A percentile compares a stretch with the other conserved stretches of the same genome.
Conservation (phyloP, 495 filamentous ascomycete species). For the Pyrenula massariospora region DNA sequence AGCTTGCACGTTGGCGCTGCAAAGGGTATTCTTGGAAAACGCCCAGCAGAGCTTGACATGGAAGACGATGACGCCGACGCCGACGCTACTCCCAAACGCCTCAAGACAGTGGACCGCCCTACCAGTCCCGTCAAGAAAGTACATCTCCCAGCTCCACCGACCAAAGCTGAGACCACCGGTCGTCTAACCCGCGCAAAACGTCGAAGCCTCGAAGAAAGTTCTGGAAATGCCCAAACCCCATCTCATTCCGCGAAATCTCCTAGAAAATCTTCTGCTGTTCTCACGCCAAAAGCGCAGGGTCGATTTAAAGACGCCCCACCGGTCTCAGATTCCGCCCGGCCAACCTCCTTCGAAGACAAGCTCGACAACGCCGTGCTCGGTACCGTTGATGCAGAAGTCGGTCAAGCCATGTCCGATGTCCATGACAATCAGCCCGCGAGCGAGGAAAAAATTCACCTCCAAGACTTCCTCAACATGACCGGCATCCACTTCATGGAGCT, state of each 20-base stretch:
- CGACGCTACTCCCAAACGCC: slow-evolving; percentile 52
- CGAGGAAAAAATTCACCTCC: slow-evolving; percentile 63
- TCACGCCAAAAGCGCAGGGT: slow-evolving; percentile 37
- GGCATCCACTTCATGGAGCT: slow-evolving; percentile 96
- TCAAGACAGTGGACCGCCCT: slow-evolving; percentile 46
- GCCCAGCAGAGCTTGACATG: slow-evolving; percentile 59
- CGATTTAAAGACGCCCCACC: slow-evolving; percentile 30
- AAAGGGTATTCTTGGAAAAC: slow-evolving; percentile 61
- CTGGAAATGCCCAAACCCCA: slow-evolving; percentile 1
- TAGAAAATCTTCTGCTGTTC: slow-evolving; percentile 17
- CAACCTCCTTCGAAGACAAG: not conserved
- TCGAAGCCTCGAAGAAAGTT: slow-evolving; percentile 15
- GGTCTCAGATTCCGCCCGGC: not conserved
- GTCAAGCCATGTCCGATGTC: not conserved
- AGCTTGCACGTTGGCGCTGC: slow-evolving; percentile 68
- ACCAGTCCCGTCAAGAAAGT: slow-evolving; percentile 71
- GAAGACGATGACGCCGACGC: slow-evolving; percentile 52
- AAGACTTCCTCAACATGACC: slow-evolving; percentile 90
- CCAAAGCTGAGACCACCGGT: slow-evolving; percentile 49
- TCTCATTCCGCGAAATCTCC: slow-evolving; percentile 23
- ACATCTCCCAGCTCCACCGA: slow-evolving; percentile 51
- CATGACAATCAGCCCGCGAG: not conserved
- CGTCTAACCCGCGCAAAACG: slow-evolving; percentile 27
- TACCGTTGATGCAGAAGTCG: not conserved
- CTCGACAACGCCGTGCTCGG: not conserved